A percentile compares a stretch with the other conserved stretches of the same genome.
phyloP scores from a whole-genome alignment of 768 basidiomycete species.

The Flagelloscypha sp. region DNA sequence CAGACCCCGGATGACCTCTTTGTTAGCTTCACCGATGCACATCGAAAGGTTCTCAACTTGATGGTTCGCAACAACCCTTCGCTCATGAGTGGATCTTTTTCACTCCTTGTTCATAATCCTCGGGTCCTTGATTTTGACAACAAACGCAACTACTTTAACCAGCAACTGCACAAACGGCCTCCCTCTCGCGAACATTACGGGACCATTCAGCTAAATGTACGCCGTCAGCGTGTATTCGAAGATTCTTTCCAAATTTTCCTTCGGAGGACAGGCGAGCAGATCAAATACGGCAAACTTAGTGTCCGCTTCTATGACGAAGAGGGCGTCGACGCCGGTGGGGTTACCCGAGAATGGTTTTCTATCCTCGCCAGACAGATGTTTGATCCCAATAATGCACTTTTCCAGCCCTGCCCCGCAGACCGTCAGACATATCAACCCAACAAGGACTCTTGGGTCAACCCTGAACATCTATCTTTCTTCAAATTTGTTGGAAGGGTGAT shows the following conservation, averaged over 20 bases:
- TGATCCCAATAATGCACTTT: conserved; percentile 95
- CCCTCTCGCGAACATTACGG: conserved; percentile 72
- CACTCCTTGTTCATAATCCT: conserved; percentile 90
- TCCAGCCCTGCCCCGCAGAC: conserved; percentile 96
- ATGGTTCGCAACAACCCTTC: conserved; percentile 99
- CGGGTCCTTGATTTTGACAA: conserved; percentile 98
- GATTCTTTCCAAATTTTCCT: conserved; percentile 93
- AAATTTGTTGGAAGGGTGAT: conserved; percentile 97
- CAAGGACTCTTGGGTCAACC: conserved; percentile 89
- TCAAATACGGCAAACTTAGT: conserved; percentile 96
- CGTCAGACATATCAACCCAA: conserved; percentile 94
- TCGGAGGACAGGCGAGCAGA: conserved; percentile 86
- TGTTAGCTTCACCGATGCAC: conserved; percentile 85
- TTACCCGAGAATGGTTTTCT: conserved; percentile 98
- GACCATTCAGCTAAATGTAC: conserved; percentile 83
- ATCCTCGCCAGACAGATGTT: conserved; percentile 98
- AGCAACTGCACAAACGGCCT: conserved; percentile 82
- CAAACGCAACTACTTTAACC: conserved; percentile 93
- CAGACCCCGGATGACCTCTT: conserved; percentile 80
- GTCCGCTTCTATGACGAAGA: conserved; percentile 96
- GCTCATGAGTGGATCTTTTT: conserved; percentile 96
- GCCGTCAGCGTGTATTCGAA: conserved; percentile 88
- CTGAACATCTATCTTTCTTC: conserved; percentile 95
- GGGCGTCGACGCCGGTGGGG: conserved; percentile 96
- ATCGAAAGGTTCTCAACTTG: conserved; percentile 88